These are phyloP conservation scores for Metschnikowia kofuensis DNA, from an alignment of 805 yeast species.

Conservation along the genomic window DNA sequence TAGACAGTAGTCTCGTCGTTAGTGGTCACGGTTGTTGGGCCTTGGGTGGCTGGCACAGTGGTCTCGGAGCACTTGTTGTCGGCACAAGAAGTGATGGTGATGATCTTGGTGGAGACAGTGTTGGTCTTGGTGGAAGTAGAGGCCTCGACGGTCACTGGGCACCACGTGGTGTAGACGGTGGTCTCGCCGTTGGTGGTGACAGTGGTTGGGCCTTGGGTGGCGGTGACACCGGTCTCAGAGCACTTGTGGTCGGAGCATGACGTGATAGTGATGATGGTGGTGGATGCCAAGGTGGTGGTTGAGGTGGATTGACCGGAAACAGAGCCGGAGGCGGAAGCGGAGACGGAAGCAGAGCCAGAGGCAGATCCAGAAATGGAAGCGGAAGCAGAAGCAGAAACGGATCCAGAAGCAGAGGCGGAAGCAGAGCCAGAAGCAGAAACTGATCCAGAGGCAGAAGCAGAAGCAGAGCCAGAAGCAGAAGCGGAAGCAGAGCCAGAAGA, in stretches of 20 bases:
- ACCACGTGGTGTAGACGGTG: conserved; percentile 33
- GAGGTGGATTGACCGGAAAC: neutral
- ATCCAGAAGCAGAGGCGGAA: conserved; percentile 1
- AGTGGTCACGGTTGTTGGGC: conserved; percentile 25
- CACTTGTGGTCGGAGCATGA: conserved; percentile 26
- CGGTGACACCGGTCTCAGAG: conserved; percentile 20
- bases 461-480: conserved; percentile 7
- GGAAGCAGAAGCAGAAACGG: conserved; percentile 7
- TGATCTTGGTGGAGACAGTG: conserved; percentile 20
- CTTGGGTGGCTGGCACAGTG: conserved; percentile 30
- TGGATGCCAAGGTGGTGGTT: conserved; percentile 10
- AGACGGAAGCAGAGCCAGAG: conserved; percentile 9
- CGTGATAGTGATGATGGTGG: conserved; percentile 30
- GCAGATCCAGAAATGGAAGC: conserved; percentile 14
- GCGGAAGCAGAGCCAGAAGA: conserved; percentile 14
- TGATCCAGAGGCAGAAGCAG: conserved; percentile 15
- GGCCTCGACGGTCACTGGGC: conserved; percentile 28
- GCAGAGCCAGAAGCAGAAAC: conserved; percentile 16
- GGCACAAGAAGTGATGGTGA: conserved; percentile 25
- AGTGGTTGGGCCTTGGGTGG: conserved; percentile 34
- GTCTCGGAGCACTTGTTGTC: conserved; percentile 11
- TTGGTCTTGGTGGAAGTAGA: conserved; percentile 3
- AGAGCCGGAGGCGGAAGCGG: conserved; percentile 14
- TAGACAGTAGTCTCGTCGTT: conserved; percentile 18
- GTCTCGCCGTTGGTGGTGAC: conserved; percentile 18